Base-by-base conservation (phyloP, 257 asterid genomes). In the Cruciata laevipes region DNA sequence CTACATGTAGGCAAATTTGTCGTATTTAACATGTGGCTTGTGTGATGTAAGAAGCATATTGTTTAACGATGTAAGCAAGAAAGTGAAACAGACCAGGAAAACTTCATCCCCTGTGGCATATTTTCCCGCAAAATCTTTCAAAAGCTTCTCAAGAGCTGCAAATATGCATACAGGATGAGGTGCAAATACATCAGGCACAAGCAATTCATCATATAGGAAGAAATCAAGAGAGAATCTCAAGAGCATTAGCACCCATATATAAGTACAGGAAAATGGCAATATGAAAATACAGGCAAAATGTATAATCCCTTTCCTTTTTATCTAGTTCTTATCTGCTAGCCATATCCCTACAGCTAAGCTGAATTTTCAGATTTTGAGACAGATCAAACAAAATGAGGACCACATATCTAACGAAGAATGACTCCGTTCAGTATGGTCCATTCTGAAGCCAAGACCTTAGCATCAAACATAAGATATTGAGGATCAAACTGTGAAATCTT, bases 51-150 rank as follows among this genome's bases (percentile, higher is more conserved):
- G 38, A 3, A 42, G 51, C 51, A 13, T 42, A 42, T 11, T 1
- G 13, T 42, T 42, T 42, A 42, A 42, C 17, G 18, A 42, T 42
- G 24, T 61, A 16, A 4, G 14, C 30, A 33, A 37, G 25, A 51
- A 27, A 53, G 51, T 6, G 44, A 31, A 69, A 82, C 81, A 13
- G 61, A 84, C 96, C 96, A 89, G 70, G 74, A 70, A 84, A 77
- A 76, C 75, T 71, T 84, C 91, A 72, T 86, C 82, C 65, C 94
- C 96, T 0, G 89, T 89, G 61, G 94, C 94, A 81, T 84, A 89
- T 66, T 83, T 86, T 53, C 91, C 91, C 73, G 91, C 89, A 77
- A 74, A 61, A 44, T 77, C 81, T 66, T 81, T 85, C 78, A 89
- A 67, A 68, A 89, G 87, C 78, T 83, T 83, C 84, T 89, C 95